Base-by-base conservation (phyloP, 2,329 filamentous ascomycete genomes). In the Colletotrichum higginsianum region DNA sequence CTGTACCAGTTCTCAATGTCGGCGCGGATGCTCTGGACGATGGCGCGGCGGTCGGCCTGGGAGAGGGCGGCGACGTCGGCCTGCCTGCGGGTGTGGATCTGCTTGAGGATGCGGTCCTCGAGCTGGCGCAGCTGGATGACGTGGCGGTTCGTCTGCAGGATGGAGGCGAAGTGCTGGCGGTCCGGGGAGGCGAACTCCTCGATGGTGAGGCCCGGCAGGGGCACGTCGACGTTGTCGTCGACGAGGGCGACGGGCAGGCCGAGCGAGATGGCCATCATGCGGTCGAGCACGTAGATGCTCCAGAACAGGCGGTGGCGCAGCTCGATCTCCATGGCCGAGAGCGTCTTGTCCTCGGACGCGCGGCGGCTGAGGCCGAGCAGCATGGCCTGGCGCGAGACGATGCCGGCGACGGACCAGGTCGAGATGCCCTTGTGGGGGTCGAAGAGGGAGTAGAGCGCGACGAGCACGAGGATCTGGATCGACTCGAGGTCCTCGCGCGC, bases 1-100 rank as follows among this genome's bases (percentile, higher is more conserved):
- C 80, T 84, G 71, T 86, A 86, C 83, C 84, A 86, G 69, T 85
- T 80, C 64, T 86, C 84, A 23, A 86, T 84, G 35, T 83, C 79
- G n/a, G 80, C 76, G n/a, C 82, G 79, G 35, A 85, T 77, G 23
- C 77, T 77, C 49, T 79, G 78, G 2, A 82, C 60, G 8, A 81
- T 75, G 42, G 79, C 76, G 12, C 78, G 77, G 4, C 80, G 76
- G 65, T 83, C 82, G 4, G 77, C 71, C 9, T 78, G 77, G 0
- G 77, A 75, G 30, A 83, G 74, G 2, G 76, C 72, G n/a, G 76
- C 76, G 6, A 79, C 76, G 4, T 80, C 77, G 3, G 76, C 64
- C 4, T 77, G 76, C 53, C 77, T 76, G 9, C 80, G 75, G 15
- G 81, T 75, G 60, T 83, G 81, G 9, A 85, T 76, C 6, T 79